Evolutionary conservation across 2,329 filamentous ascomycete genomes (phyloP).

Genomic region (Aureobasidium sp.): DNA sequence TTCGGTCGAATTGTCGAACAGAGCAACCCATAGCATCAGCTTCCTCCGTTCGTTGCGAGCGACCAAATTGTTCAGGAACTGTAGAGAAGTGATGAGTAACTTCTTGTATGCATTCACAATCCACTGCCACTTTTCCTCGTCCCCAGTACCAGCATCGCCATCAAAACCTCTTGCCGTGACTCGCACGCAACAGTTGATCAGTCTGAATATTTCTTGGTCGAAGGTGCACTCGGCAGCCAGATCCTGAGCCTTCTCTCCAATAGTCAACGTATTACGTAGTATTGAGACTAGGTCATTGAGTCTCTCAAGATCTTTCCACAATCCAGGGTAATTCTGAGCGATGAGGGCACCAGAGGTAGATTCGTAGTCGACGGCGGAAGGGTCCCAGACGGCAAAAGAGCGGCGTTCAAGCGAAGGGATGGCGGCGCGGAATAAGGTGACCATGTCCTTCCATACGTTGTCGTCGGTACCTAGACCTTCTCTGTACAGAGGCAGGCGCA

Average conservation of each 20-base stretch:
- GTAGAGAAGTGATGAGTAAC: conserved; percentile 70
- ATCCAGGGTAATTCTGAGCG: conserved; percentile 62
- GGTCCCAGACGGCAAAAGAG: conserved; percentile 67
- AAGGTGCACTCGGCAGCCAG: conserved; percentile 66
- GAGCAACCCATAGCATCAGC: conserved; percentile 69
- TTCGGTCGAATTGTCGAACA: conserved; percentile 55
- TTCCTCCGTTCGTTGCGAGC: conserved; percentile 72
- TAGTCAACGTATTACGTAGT: conserved; percentile 67
- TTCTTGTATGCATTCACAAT: conserved; percentile 73
- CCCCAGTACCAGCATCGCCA: conserved; percentile 66
- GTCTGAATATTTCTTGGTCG: conserved; percentile 66
- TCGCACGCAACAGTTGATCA: conserved; percentile 70
- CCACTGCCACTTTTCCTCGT: conserved; percentile 72
- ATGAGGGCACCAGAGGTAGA: conserved; percentile 67
- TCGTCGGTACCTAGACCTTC: conserved; percentile 63
- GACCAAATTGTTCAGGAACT: conserved; percentile 72
- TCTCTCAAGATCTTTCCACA: conserved; percentile 69
- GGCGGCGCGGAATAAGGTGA: conserved; percentile 63
- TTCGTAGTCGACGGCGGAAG: conserved; percentile 62
- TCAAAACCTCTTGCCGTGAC: conserved; percentile 72
- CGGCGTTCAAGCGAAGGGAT: conserved; percentile 68
- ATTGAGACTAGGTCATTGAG: conserved; percentile 69
- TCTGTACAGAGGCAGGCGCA: conserved; percentile 35
- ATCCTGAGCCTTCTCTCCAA: conserved; percentile 68
- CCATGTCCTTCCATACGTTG: conserved; percentile 67